Conservation (phyloP, 2,329 filamentous ascomycete species). For the Aspergillus alliaceus region DNA sequence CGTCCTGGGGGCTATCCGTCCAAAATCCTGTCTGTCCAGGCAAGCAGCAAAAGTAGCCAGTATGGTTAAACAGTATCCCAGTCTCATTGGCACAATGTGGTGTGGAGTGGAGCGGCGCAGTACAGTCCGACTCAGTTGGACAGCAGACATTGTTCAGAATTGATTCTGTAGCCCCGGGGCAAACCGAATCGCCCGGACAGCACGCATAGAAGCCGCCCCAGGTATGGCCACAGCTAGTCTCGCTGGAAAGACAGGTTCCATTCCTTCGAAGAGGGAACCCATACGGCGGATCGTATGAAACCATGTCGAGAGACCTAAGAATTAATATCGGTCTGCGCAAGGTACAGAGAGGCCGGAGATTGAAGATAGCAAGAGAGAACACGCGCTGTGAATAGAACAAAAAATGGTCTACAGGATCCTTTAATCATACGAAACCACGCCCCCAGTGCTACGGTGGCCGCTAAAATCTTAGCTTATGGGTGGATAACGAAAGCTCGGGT, state of each 20-base stretch:
- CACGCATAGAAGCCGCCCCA: slow-evolving; percentile 19
- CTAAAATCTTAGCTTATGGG: background rate
- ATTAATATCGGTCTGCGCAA: too few species aligned
- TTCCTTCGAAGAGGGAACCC: slow-evolving; percentile 22
- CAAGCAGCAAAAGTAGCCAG: slow-evolving; percentile 25
- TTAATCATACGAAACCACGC: background rate
- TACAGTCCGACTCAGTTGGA: slow-evolving; percentile 16
- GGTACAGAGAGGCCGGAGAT: too few species aligned
- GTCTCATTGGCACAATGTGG: slow-evolving; percentile 25
- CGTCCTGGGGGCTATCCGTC: background rate
- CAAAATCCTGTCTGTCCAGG: slow-evolving; percentile 12
- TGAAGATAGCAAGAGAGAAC: too few species aligned
- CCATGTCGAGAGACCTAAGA: background rate
- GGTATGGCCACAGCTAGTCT: slow-evolving; percentile 21
- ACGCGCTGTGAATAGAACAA: background rate
- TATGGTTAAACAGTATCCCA: slow-evolving; percentile 22
- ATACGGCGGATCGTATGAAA: slow-evolving; percentile 8
- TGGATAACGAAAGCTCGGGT: background rate
- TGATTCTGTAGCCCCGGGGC: slow-evolving; percentile 3
- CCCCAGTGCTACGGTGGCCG: background rate
- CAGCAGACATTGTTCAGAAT: slow-evolving; percentile 19
- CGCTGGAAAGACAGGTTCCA: slow-evolving; percentile 16
- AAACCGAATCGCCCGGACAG: slow-evolving; percentile 17
- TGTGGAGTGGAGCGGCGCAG: slow-evolving; percentile 8
- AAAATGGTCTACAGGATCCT: background rate